A percentile compares a stretch with the other conserved stretches of the same genome.
These are phyloP conservation scores for Murraya paniculata DNA, from an alignment of 345 rosid species.

Conservation along the genomic window DNA sequence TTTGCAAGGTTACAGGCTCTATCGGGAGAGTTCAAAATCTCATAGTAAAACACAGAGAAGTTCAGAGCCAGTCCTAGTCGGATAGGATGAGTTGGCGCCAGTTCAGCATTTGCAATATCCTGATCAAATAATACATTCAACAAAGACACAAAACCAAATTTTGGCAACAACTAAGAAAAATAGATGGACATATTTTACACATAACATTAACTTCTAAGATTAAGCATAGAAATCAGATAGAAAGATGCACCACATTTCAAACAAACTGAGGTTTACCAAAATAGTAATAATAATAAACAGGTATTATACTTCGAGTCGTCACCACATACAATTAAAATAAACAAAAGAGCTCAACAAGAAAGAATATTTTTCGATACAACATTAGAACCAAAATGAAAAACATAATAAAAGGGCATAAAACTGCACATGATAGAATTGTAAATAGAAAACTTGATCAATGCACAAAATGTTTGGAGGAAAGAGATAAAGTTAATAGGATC, in stretches of 20 bases:
- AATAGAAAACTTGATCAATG: neutral
- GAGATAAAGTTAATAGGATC: neutral
- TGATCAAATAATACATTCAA: conserved; percentile 14
- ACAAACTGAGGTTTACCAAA: neutral
- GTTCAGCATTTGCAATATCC: conserved; percentile 64
- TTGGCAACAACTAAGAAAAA: neutral
- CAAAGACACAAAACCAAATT: neutral
- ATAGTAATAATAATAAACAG: neutral
- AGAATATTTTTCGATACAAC: neutral
- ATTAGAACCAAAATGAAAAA: neutral
- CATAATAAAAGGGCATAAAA: neutral
- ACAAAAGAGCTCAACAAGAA: neutral
- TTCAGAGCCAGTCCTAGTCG: conserved; percentile 66
- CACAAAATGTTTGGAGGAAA: neutral
- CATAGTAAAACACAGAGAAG: conserved; percentile 72
- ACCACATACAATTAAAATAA: neutral
- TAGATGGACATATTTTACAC: neutral
- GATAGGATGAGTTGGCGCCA: conserved; percentile 71
- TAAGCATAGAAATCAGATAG: neutral
- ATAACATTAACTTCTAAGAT: neutral
- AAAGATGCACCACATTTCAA: neutral
- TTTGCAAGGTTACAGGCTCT: conserved; percentile 74
- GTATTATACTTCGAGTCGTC: neutral
- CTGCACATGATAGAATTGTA: neutral
- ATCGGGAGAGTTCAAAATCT: conserved; percentile 68